These are phyloP conservation scores for Blastobotrys robertii DNA, from an alignment of 805 yeast genomes.

Conservation along the genomic window DNA sequence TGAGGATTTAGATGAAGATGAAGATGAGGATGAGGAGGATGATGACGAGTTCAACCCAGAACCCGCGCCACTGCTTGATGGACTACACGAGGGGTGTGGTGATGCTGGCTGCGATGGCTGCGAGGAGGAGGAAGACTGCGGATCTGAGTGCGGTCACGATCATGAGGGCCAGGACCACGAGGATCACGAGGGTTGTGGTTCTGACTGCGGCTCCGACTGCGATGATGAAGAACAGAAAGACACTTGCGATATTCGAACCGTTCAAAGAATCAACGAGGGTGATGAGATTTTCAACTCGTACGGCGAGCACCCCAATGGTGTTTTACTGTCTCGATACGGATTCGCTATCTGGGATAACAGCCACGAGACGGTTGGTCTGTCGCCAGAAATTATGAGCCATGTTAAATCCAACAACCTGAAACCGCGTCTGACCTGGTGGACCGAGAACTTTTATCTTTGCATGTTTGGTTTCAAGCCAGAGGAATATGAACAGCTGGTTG, in stretches of 20 bases:
- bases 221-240: conserved; percentile 21
- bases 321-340: conserved; percentile 68
- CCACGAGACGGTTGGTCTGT: conserved; percentile 50
- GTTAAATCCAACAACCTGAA: conserved; percentile 24
- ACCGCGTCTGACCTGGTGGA: conserved; percentile 36
- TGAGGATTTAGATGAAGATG: conserved; percentile 11
- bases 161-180: conserved; percentile 20
- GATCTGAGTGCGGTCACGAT: conserved; percentile 23
- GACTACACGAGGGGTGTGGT: not conserved
- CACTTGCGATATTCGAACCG: conserved; percentile 63
- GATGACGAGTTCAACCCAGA: conserved; percentile 13
- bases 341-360: conserved; percentile 49
- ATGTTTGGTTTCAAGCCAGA: conserved; percentile 18
- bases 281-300: conserved; percentile 74
- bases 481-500: conserved; percentile 13
- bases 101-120: conserved; percentile 15
- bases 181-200: conserved; percentile 10
- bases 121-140: conserved; percentile 14
- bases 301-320: conserved; percentile 61
- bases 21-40: conserved; percentile 7
- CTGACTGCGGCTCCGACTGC: conserved; percentile 8
- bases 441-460: conserved; percentile 34
- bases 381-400: conserved; percentile 36
- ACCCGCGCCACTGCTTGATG: not conserved
- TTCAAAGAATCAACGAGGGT: conserved; percentile 34